Conservation (phyloP, 805 yeast genomes). For the Sugiyamaella americana region DNA sequence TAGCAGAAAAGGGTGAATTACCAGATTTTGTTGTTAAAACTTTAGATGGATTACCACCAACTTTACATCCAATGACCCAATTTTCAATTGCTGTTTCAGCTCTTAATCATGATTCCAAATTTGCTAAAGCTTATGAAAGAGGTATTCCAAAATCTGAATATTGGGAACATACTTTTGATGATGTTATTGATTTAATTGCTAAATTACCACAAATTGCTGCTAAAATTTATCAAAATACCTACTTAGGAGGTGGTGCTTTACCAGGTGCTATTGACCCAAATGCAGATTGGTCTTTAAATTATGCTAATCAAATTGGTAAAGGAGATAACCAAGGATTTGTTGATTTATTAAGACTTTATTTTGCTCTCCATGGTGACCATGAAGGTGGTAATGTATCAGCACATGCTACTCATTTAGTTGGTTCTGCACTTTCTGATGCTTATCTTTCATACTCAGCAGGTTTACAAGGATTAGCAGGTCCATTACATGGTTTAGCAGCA, state of each 20-base stretch:
- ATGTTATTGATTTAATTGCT: conserved; percentile 61
- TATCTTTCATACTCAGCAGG: conserved; percentile 76
- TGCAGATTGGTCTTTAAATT: conserved; percentile 69
- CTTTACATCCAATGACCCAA: conserved; percentile 81
- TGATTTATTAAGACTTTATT: conserved; percentile 65
- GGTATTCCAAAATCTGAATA: conserved; percentile 64
- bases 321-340: conserved; percentile 44
- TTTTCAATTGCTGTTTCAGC: conserved; percentile 70
- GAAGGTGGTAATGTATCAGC: conserved; percentile 88
- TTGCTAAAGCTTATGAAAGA: conserved; percentile 64
- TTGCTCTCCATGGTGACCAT: conserved; percentile 73
- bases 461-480: conserved; percentile 80
- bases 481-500: conserved; percentile 82
- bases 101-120: conserved; percentile 61
- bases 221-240: conserved; percentile 61
- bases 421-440: conserved; percentile 76
- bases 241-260: conserved; percentile 44
- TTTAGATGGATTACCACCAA: conserved; percentile 56
- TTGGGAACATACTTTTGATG: conserved; percentile 75
- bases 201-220: conserved; percentile 72
- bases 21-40: conserved; percentile 59
- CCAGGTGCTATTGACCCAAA: conserved; percentile 47
- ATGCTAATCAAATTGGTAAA: conserved; percentile 59
- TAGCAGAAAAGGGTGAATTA: conserved; percentile 58
- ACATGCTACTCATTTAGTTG: conserved; percentile 80